Evolutionary conservation across 1,284 basidiomycete species (phyloP), one percentile per base, ranked within the genome.

Genomic region (Volvariella volvacea): DNA sequence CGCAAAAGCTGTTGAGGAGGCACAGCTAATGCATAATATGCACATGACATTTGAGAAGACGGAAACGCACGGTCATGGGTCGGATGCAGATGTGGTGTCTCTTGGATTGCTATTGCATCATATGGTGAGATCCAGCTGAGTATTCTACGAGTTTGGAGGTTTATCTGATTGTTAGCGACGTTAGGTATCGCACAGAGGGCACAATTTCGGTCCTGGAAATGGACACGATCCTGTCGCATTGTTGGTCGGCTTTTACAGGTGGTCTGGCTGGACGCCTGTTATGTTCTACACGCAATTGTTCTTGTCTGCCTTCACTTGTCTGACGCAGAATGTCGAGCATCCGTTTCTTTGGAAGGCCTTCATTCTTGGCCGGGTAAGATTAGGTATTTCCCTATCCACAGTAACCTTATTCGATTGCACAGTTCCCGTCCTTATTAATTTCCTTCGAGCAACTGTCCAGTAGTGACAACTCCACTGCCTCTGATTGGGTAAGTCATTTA

Each of bases 201-300:
- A 73, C 44, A 67, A 74, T 19, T 83, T 76, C 55, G 83, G 85
- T 8, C 71, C 78, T 1, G 86, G 83, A 4, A 76, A 77, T 51
- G 68, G 66, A 17, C 55, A 60, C 22, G 71, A 76, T 52, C 72
- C 74, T 4, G 72, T 76, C 20, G 75, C 76, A 3, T 51, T 81
- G 19, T 62, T 89, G 15, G 67, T 82, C 17, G 72, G 74, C 16
- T 61, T 75, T 32, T 74, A 79, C 48, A 69, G 82, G 52, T 82
- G 78, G 72, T 74, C 76, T 4, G 75, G 78, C 1, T 84, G 83
- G 81, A 65, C 80, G 7, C 74, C 83, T 3, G 64, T 66, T 1
- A 74, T 74, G 4, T 88, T 85, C 57, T 86, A 81, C 50, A 81
- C 76, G 0, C 86, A 86, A 52, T 57, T 87, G 31, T 62, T 87